A percentile compares a stretch with the other conserved stretches of the same genome.
These are phyloP conservation scores for Cyberlindnera petersonii DNA, from an alignment of 805 yeast species.

Conservation along the genomic window DNA sequence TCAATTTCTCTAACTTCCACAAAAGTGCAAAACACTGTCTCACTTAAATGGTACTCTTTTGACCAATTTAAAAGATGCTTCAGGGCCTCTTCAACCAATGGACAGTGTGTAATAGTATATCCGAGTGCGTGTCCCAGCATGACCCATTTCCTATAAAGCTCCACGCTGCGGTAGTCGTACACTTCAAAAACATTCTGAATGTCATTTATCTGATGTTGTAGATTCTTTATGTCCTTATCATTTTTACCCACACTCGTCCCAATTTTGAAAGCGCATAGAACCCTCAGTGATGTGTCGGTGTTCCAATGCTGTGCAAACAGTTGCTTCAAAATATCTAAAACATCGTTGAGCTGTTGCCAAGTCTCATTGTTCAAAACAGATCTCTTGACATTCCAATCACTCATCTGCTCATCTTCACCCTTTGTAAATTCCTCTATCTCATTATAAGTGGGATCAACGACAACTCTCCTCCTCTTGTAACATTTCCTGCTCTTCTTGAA, in stretches of 20 bases:
- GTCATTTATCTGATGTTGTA: slow-evolving; percentile 1
- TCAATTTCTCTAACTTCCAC: not conserved
- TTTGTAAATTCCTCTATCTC: not conserved
- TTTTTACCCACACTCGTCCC: slow-evolving; percentile 5
- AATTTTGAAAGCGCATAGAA: slow-evolving; percentile 5
- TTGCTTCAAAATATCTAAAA: not conserved
- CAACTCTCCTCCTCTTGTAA: slow-evolving; percentile 3
- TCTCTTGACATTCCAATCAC: too few relatives aligned
- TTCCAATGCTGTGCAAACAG: slow-evolving; percentile 2
- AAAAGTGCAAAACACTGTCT: not conserved
- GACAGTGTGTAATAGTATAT: slow-evolving; percentile 6
- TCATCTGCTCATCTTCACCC: not conserved
- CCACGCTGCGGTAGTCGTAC: slow-evolving; percentile 9
- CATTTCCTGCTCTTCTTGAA: slow-evolving; percentile 4
- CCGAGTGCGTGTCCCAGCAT: slow-evolving; percentile 20
- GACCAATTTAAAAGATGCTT: not conserved
- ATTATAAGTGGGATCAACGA: slow-evolving; percentile 3
- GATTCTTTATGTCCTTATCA: slow-evolving; percentile 8
- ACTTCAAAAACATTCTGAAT: slow-evolving; percentile 3
- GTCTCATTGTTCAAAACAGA: too few relatives aligned
- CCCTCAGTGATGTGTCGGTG: not conserved
- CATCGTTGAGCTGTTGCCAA: not conserved
- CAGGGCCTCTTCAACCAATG: slow-evolving; percentile 3
- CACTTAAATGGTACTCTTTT: not conserved
- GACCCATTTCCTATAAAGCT: slow-evolving; percentile 10